Evolutionary conservation across 106 monocot genomes (phyloP).

Genomic region (Amphibolis antarctica): DNA sequence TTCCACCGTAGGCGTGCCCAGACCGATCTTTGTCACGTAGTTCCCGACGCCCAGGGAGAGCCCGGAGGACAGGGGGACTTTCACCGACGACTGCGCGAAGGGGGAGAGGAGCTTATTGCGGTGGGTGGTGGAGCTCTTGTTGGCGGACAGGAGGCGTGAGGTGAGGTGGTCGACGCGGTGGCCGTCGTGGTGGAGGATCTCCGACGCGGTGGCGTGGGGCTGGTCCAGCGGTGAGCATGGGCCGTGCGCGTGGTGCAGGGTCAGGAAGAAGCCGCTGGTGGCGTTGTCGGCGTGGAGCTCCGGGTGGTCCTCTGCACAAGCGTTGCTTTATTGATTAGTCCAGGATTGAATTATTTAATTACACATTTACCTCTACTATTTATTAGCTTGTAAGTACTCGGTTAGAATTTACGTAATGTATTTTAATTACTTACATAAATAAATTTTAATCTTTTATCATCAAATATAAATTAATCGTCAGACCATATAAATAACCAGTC

Average conservation of each 20-base stretch:
- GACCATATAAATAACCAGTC: no score
- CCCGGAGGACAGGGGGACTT: constrained; percentile 29
- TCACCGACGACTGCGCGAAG: constrained; percentile 4
- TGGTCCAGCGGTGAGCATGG: constrained; percentile 39
- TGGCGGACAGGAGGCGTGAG: constrained; percentile 22
- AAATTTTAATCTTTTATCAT: background rate
- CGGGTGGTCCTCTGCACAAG: constrained; percentile 17
- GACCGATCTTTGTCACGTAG: constrained; percentile 53
- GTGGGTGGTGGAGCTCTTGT: background rate
- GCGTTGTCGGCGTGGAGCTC: constrained; percentile 16
- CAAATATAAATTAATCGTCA: no score
- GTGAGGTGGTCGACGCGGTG: constrained; percentile 33
- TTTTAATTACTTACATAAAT: background rate
- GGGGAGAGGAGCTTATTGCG: background rate
- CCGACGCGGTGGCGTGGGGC: constrained; percentile 14
- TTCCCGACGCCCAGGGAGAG: constrained; percentile 47
- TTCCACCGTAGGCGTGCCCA: constrained; percentile 49
- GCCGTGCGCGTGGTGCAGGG: constrained; percentile 52
- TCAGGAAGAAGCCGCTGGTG: constrained; percentile 33
- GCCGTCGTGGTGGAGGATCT: constrained; percentile 45
- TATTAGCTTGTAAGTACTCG: background rate
- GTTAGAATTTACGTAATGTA: background rate
- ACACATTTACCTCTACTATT: background rate
- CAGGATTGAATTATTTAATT: constrained; percentile 4
- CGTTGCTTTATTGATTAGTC: no score